Percentiles rank a stretch among this genome's conserved stretches.
phyloP scores from a whole-genome alignment of 2,329 filamentous ascomycete genomes.

The Fusarium keratoplasticum region DNA sequence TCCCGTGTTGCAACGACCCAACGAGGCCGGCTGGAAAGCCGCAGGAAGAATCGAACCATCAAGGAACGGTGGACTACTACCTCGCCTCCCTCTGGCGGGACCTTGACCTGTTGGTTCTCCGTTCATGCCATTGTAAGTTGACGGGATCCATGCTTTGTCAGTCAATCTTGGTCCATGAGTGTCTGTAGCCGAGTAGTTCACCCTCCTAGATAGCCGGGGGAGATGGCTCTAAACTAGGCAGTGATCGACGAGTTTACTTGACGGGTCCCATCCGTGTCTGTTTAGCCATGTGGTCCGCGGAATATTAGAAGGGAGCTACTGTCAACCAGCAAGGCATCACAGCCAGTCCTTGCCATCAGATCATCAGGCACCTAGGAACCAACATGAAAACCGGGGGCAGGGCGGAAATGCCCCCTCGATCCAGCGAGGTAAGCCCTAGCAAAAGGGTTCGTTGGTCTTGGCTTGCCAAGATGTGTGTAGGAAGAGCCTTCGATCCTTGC shows the following conservation, averaged over 20 bases:
- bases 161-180: neutral
- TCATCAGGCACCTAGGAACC: neutral
- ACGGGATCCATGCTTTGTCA: neutral
- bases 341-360: neutral
- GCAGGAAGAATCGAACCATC: neutral
- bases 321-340: neutral
- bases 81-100: neutral
- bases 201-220: slow-evolving; percentile 1
- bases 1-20: neutral
- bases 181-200: neutral
- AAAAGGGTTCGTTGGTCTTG: neutral
- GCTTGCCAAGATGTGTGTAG: neutral
- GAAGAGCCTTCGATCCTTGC: neutral
- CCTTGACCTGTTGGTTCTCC: neutral
- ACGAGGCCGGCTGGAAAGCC: neutral
- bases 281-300: too few species aligned
- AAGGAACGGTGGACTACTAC: neutral
- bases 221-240: neutral
- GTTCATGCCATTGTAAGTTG: neutral
- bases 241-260: slow-evolving; percentile 1
- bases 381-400: neutral
- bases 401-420: neutral
- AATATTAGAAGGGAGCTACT: too few species aligned
- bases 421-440: neutral
- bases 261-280: slow-evolving; percentile 1